phyloP scores from a whole-genome alignment of 768 basidiomycete species.

The Sporobolomyces pararoseus region DNA sequence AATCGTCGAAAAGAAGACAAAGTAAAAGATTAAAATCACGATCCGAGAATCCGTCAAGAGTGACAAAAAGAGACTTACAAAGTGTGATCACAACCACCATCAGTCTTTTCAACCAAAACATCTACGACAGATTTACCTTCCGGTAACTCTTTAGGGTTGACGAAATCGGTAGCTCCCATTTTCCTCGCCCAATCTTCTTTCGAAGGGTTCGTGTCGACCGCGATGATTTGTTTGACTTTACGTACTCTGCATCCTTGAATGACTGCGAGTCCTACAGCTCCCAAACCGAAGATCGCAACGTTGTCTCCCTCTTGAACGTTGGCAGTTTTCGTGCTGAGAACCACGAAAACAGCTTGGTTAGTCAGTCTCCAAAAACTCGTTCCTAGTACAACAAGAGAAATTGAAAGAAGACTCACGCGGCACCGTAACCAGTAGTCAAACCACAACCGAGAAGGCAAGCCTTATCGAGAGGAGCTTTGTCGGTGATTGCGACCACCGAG shows the following conservation, averaged over 20 bases:
- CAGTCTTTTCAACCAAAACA: conserved; percentile 82
- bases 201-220: conserved; percentile 72
- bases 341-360: background rate
- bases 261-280: conserved; percentile 87
- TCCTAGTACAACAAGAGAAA: background rate
- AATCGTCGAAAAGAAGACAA: background rate
- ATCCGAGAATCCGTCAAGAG: background rate
- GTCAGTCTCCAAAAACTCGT: background rate
- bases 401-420: conserved; percentile 52
- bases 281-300: conserved; percentile 93
- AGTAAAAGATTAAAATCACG: no score
- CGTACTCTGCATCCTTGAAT: conserved; percentile 73
- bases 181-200: conserved; percentile 86
- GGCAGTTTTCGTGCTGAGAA: conserved; percentile 46
- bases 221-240: conserved; percentile 82
- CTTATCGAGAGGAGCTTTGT: conserved; percentile 82
- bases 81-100: conserved; percentile 94
- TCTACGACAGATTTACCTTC: conserved; percentile 84
- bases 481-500: conserved; percentile 84
- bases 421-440: conserved; percentile 39
- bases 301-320: conserved; percentile 63
- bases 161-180: conserved; percentile 92
- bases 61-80: conserved; percentile 52
- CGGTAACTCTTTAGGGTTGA: conserved; percentile 71
- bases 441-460: conserved; percentile 83